Evolutionary conservation across 768 basidiomycete species (phyloP), one percentile per base, ranked within the genome.

Genomic region (Hygrophoropsis aurantiaca): DNA sequence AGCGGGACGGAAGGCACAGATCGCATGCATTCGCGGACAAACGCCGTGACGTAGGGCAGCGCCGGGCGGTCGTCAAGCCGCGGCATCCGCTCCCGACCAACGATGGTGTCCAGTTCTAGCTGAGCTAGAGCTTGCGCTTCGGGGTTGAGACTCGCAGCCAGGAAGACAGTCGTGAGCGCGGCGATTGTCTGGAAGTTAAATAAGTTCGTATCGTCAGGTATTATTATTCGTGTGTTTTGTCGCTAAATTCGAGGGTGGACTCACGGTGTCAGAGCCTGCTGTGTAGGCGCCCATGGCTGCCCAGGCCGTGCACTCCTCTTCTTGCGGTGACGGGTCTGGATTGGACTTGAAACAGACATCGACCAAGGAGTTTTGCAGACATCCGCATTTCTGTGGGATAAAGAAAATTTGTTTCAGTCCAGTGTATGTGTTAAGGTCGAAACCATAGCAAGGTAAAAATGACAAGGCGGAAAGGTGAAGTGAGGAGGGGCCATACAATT

Each of bases 31-130:
- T 40, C n/a, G 38, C 18, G 10, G 20, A 40, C 20, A 40, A 40
- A 34, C 11, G 32, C 32, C n/a, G 32, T 34, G 11, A 34, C 32
- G 32, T 34, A 34, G n/a, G 32, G 49, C 23, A 51, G 19, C 20
- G 24, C 25, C n/a, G 15, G 16, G 25, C 20, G n/a, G n/a, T n/a
- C n/a, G n/a, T n/a, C n/a, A n/a, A n/a, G n/a, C n/a, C n/a, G n/a
- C n/a, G 58, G 58, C 27, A 59, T 35, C 15, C 54, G 18, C 26
- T 47, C 51, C 10, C 25, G 10, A 21, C 53, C 53, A 13, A 57
- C 44, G 19, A 58, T 39, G 18, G 21, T 5, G 41, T 59, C 58
- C 15, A 59, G 44, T 32, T 53, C 52, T 20, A 16, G 13, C 21
- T 51, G 52, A 10, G 49, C 49, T 11, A n/a, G 19, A 11, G 7